Conservation (phyloP, 2,329 filamentous ascomycete genomes). For the Acrocalymma vagum region DNA sequence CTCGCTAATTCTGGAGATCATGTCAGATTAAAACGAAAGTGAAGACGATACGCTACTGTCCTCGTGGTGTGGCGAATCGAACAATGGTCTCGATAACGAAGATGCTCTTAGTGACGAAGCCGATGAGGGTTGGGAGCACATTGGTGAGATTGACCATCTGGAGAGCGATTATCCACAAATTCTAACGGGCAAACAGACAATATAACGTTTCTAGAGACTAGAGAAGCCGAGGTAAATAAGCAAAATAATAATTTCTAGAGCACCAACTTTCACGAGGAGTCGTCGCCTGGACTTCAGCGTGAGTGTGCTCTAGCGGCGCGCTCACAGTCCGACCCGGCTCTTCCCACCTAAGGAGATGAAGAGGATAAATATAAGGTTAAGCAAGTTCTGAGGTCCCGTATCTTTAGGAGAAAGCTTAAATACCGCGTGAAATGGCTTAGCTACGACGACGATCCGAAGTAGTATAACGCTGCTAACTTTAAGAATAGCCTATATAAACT, state of each 20-base stretch:
- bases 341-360: constrained; percentile 12
- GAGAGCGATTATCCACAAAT: constrained; percentile 14
- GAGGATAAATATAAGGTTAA: constrained; percentile 15
- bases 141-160: constrained; percentile 15
- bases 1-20: no score
- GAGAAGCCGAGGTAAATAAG: constrained; percentile 14
- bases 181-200: constrained; percentile 15
- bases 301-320: no score
- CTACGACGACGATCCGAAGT: constrained; percentile 12
- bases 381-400: constrained; percentile 9
- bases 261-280: constrained; percentile 12
- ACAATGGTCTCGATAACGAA: constrained; percentile 12
- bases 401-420: constrained; percentile 9
- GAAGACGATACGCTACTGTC: constrained; percentile 15
- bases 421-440: constrained; percentile 16
- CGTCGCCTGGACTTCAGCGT: constrained; percentile 8
- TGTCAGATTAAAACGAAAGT: no score
- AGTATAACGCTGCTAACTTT: constrained; percentile 15
- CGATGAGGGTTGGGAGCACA: constrained; percentile 12
- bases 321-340: constrained; percentile 9
- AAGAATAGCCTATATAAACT: constrained; percentile 15
- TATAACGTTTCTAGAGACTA: constrained; percentile 14
- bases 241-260: constrained; percentile 12
- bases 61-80: constrained; percentile 13
- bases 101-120: no score